Percentiles rank a stretch among this genome's conserved stretches.
Evolutionary conservation across 1,284 basidiomycete species (phyloP).

Genomic region (Mycena sp.): DNA sequence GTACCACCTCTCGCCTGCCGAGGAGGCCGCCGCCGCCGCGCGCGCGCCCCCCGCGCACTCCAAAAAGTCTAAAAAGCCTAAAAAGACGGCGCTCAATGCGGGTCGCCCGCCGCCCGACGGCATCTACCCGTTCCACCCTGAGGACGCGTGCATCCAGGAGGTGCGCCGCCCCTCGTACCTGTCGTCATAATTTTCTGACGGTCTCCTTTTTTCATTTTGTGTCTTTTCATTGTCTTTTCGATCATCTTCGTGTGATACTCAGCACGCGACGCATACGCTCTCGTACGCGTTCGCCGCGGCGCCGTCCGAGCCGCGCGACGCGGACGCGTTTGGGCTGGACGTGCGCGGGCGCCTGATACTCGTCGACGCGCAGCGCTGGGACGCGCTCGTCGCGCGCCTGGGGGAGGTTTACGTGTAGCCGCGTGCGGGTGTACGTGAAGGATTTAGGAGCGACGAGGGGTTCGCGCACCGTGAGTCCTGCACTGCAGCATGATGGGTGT

Average conservation of each 20-base stretch:
- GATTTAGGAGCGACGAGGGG: no score
- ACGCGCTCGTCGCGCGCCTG: slow-evolving; percentile 51
- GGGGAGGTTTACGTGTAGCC: slow-evolving; percentile 43
- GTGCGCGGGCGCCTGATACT: slow-evolving; percentile 82
- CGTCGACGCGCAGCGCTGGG: slow-evolving; percentile 57
- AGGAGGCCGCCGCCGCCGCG: slow-evolving; percentile 57
- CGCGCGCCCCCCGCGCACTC: slow-evolving; percentile 45
- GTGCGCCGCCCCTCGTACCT: slow-evolving; percentile 47
- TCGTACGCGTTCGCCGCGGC: slow-evolving; percentile 76
- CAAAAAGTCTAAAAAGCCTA: slow-evolving; percentile 45
- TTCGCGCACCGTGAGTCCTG: no score
- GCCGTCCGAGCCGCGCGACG: slow-evolving; percentile 64
- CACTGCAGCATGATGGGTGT: no score
- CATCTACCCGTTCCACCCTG: slow-evolving; percentile 84
- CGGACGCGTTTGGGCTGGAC: slow-evolving; percentile 85
- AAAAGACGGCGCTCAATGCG: slow-evolving; percentile 41
- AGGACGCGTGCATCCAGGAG: slow-evolving; percentile 81
- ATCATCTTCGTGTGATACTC: neutral
- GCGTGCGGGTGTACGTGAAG: no score
- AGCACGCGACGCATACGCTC: slow-evolving; percentile 70
- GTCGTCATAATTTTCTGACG: neutral
- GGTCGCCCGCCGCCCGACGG: slow-evolving; percentile 54
- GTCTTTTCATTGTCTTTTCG: neutral
- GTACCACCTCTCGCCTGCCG: slow-evolving; percentile 71
- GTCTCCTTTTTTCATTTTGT: neutral